These are phyloP conservation scores for Pterulicium gracile DNA, from an alignment of 1,284 basidiomycete genomes.

Conservation along the genomic window DNA sequence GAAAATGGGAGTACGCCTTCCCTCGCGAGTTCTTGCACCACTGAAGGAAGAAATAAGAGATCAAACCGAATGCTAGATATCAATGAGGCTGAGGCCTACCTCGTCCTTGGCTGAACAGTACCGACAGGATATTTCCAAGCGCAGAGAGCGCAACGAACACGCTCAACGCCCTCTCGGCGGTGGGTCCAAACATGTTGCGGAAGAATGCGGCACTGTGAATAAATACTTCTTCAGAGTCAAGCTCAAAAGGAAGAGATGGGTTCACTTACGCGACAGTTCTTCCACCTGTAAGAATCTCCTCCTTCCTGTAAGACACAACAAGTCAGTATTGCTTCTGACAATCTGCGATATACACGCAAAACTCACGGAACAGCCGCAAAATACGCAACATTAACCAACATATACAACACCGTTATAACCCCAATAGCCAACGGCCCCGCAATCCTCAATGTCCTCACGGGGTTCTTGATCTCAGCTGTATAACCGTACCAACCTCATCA, in stretches of 20 bases:
- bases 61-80: background rate
- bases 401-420: background rate
- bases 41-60: constrained; percentile 1
- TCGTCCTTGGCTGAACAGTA: too few relatives aligned
- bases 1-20: background rate
- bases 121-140: background rate
- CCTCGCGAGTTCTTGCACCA: background rate
- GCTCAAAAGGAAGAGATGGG: constrained; percentile 1
- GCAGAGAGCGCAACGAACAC: background rate
- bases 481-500: background rate
- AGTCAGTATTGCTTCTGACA: background rate
- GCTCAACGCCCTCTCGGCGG: background rate
- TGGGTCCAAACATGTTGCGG: background rate
- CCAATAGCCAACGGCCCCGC: background rate
- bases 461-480: background rate
- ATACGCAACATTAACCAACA: constrained; percentile 36
- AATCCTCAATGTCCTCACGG: background rate
- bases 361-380: constrained; percentile 11
- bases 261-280: constrained; percentile 18
- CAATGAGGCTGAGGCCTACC: too few relatives aligned
- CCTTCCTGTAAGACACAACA: constrained; percentile 9
- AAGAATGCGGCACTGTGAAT: too few relatives aligned
- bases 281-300: constrained; percentile 19
- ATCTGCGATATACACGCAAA: background rate
- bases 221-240: background rate